Evolutionary conservation across 2,329 filamentous ascomycete genomes (phyloP).

Genomic region (Coniochaeta hoffmannii): DNA sequence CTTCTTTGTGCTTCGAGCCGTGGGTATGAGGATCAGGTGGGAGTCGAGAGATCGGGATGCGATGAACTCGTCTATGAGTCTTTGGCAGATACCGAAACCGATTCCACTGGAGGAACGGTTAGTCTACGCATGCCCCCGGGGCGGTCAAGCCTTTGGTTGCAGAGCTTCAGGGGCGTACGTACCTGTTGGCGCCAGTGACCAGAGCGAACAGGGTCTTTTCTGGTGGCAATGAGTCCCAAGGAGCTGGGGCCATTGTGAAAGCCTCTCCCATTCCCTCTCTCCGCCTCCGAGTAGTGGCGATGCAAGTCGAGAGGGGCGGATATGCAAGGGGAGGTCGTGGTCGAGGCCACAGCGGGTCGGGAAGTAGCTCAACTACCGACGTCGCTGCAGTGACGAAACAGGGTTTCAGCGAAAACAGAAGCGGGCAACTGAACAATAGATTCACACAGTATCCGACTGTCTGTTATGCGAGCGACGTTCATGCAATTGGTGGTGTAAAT

Average conservation of each 20-base stretch:
- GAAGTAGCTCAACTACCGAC: no score
- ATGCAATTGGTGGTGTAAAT: background rate
- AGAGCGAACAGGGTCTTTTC: slow-evolving; percentile 55
- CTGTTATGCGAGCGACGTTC: background rate
- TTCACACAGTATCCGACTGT: background rate
- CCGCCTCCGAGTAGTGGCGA: background rate
- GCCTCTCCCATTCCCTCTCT: background rate
- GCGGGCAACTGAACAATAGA: no score
- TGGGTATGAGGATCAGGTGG: slow-evolving; percentile 73
- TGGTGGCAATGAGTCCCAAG: slow-evolving; percentile 25
- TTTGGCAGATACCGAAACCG: slow-evolving; percentile 74
- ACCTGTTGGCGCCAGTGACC: slow-evolving; percentile 85
- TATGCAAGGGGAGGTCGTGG: no score
- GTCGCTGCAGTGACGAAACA: no score
- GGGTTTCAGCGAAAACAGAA: no score
- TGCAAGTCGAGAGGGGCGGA: no score
- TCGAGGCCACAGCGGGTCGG: no score
- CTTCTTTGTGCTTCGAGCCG: slow-evolving; percentile 71
- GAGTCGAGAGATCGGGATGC: slow-evolving; percentile 55
- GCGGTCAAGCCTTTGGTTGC: background rate
- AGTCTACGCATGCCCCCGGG: slow-evolving; percentile 12
- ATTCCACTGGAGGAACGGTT: slow-evolving; percentile 59
- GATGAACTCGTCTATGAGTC: slow-evolving; percentile 86
- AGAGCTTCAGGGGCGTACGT: slow-evolving; percentile 16
- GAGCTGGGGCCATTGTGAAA: slow-evolving; percentile 18